Conservation (phyloP, 2,329 filamentous ascomycete genomes). For the Claviceps purpurea region DNA sequence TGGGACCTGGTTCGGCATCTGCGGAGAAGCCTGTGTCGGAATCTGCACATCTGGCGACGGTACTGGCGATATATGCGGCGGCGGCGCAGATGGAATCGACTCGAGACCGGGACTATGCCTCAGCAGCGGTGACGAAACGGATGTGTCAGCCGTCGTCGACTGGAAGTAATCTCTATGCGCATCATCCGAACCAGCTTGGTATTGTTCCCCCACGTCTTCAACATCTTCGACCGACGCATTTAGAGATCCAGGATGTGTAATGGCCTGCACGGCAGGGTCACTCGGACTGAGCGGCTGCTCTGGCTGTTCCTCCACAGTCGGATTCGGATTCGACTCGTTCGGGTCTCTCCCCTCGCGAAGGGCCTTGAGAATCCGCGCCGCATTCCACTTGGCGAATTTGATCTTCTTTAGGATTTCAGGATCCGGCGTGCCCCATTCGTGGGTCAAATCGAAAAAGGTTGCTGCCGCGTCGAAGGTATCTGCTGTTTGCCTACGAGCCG, state of each 20-base stretch:
- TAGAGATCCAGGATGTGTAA: conserved; percentile 18
- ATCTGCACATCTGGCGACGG: conserved; percentile 9
- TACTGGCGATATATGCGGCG: conserved; percentile 9
- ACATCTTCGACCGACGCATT: conserved; percentile 40
- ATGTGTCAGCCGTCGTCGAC: conserved; percentile 14
- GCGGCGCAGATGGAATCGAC: conserved; percentile 10
- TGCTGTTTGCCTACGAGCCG: conserved; percentile 58
- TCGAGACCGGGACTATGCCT: conserved; percentile 16
- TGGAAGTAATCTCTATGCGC: conserved; percentile 22
- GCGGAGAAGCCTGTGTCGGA: conserved; percentile 16
- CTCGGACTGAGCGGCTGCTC: conserved; percentile 42
- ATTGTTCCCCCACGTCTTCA: conserved; percentile 28
- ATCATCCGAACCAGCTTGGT: conserved; percentile 7
- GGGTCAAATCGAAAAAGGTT: conserved; percentile 79
- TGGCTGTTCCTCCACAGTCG: conserved; percentile 16
- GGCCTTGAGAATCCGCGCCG: conserved; percentile 77
- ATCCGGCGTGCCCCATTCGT: conserved; percentile 69
- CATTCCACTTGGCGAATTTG: conserved; percentile 95
- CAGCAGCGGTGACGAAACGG: conserved; percentile 21
- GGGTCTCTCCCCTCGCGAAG: conserved; percentile 85
- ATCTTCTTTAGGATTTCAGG: conserved; percentile 71
- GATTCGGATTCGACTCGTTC: conserved; percentile 70
- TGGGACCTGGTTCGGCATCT: conserved; percentile 14
- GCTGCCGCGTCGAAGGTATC: conserved; percentile 88
- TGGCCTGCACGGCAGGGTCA: conserved; percentile 49